Evolutionary conservation across 129 eudicot genomes (phyloP).

Genomic region (Flaveria ramosissima): DNA sequence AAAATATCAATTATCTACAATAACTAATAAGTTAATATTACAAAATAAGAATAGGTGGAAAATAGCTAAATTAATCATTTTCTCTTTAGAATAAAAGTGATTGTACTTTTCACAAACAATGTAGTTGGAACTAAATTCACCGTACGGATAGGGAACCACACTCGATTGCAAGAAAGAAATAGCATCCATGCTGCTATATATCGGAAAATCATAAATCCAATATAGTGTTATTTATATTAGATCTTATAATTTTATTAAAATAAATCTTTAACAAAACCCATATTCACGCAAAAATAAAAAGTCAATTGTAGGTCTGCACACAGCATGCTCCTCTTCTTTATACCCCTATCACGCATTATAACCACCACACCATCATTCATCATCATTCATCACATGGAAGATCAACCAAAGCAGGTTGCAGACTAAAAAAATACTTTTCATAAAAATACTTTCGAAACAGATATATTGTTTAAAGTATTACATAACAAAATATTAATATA

Average conservation of each 20-base stretch:
- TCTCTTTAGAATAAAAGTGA: not conserved
- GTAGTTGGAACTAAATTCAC: constrained; percentile 8
- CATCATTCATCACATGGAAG: constrained; percentile 25
- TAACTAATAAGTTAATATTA: too few relatives aligned
- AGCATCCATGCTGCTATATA: not conserved
- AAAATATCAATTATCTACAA: too few relatives aligned
- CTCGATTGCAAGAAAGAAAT: constrained; percentile 6
- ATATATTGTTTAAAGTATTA: too few relatives aligned
- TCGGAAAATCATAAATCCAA: not conserved
- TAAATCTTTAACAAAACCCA: not conserved
- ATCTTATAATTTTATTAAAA: too few relatives aligned
- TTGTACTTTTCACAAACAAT: constrained; percentile 15
- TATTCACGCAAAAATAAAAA: constrained; percentile 14
- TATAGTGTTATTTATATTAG: too few relatives aligned
- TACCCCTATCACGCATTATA: constrained; percentile 29
- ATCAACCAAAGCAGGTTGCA: constrained; percentile 28
- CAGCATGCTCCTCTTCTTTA: constrained; percentile 32
- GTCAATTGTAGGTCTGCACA: constrained; percentile 44
- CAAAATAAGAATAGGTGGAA: too few relatives aligned
- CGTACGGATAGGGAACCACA: not conserved
- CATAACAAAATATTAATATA: too few relatives aligned
- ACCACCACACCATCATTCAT: constrained; percentile 41
- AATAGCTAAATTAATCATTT: too few relatives aligned
- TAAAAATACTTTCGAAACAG: too few relatives aligned
- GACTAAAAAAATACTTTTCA: not conserved